Base-by-base conservation (phyloP, 139 green algal genomes). In the Mychonastes homosphaera region DNA sequence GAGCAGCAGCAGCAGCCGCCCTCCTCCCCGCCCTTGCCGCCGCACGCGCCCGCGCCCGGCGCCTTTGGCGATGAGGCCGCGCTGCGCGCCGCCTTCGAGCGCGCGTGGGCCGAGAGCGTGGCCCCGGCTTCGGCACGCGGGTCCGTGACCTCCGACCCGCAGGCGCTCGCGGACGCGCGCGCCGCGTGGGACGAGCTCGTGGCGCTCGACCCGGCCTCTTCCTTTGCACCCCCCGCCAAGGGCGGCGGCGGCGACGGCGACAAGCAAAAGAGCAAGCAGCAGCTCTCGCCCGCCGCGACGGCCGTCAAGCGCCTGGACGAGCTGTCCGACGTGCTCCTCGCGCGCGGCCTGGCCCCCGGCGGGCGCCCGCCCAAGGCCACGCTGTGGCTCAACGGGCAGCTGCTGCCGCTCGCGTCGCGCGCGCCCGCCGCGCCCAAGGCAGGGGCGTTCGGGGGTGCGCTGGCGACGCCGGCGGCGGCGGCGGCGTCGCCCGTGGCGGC, bases 351-450 rank as follows among this genome's bases (percentile, higher is more conserved):
- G 43, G 52, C 9, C 6, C n/a, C 23, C 30, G 38, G 30, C 18
- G 1, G 24, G 15, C 46, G 52, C 27, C 4, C 18, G 2, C 18
- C 23, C 21, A 0, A 27, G 16, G 47, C 66, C 13, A 19, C 49
- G 18, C 44, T 62, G 39, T 76, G 59, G 66, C 7, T 82, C 19
- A 82, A 82, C 49, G 75, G 75, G 12, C 3, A 58, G 36, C 51
- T 78, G 21, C 23, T 33, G 21, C n/a, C 29, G 16, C 23, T 52
- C 16, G 26, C 39, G n/a, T n/a, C n/a, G n/a, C n/a, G n/a, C n/a
- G n/a, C n/a, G n/a, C n/a, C n/a, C n/a, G n/a, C n/a, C n/a, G n/a
- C n/a, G n/a, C n/a, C n/a, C n/a, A n/a, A n/a, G n/a, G n/a, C n/a
- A n/a, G n/a, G n/a, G n/a, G n/a, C n/a, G n/a, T n/a, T n/a, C n/a